Evolutionary conservation across 2,329 filamentous ascomycete genomes (phyloP).

Genomic region (Magnaporthales sp.): DNA sequence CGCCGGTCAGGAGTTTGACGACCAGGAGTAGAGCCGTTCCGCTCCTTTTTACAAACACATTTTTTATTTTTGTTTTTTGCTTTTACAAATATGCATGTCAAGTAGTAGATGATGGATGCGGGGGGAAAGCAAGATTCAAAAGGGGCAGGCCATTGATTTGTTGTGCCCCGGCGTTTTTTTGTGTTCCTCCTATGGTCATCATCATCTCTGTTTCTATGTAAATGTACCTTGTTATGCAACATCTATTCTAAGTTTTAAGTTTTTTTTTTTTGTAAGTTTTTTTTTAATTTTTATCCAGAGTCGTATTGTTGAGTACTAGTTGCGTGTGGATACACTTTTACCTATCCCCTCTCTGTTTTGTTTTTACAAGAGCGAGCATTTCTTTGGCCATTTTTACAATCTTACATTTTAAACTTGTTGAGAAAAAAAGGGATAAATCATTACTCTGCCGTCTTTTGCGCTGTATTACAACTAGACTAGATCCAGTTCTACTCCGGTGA

Average conservation of each 20-base stretch:
- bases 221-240: not conserved
- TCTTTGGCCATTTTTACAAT: not conserved
- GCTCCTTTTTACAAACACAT: not conserved
- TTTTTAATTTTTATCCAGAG: no score
- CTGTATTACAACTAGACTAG: no score
- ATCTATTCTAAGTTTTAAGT: no score
- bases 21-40: not conserved
- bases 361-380: not conserved
- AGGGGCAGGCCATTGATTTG: not conserved
- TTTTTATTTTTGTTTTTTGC: no score
- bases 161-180: not conserved
- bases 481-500: no score
- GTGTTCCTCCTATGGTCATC: not conserved
- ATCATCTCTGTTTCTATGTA: not conserved
- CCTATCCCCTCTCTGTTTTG: not conserved
- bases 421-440: not conserved
- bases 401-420: not conserved
- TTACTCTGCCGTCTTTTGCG: no score
- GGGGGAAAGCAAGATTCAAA: no score
- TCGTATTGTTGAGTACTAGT: no score
- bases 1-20: not conserved
- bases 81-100: not conserved
- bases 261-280: not conserved
- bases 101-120: not conserved
- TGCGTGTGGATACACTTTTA: not conserved